phyloP scores from a whole-genome alignment of 306 rosid species.

The Nissolia schottii region DNA sequence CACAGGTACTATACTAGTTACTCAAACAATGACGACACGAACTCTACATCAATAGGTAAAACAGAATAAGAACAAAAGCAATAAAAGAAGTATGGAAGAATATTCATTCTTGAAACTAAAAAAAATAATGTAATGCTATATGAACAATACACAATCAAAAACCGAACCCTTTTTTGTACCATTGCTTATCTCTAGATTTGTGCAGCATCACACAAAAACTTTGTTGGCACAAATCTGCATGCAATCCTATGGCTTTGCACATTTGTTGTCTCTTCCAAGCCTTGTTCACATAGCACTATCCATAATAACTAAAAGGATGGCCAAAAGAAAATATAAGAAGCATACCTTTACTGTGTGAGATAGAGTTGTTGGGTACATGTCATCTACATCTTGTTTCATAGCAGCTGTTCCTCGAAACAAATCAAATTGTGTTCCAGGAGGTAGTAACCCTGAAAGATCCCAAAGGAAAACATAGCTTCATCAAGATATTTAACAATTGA shows the following conservation, averaged over 20 bases:
- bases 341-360: conserved; percentile 92
- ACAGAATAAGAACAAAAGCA: background rate
- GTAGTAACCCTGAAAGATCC: conserved; percentile 79
- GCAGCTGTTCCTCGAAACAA: conserved; percentile 98
- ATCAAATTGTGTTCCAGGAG: conserved; percentile 98
- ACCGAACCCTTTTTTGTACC: background rate
- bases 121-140: background rate
- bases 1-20: too few species aligned
- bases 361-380: conserved; percentile 82
- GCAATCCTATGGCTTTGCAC: background rate
- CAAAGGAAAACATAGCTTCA: conserved; percentile 17
- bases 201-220: background rate
- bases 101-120: background rate
- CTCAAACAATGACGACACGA: background rate
- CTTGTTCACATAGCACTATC: background rate
- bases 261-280: background rate
- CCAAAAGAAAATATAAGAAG: conserved; percentile 9
- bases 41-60: background rate
- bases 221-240: background rate
- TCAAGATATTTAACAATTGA: conserved; percentile 10
- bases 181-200: background rate
- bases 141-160: background rate
- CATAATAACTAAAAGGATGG: conserved; percentile 8
- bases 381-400: conserved; percentile 99
- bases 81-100: background rate